Conservation (phyloP, 306 rosid species). For the Styphnolobium japonicum region DNA sequence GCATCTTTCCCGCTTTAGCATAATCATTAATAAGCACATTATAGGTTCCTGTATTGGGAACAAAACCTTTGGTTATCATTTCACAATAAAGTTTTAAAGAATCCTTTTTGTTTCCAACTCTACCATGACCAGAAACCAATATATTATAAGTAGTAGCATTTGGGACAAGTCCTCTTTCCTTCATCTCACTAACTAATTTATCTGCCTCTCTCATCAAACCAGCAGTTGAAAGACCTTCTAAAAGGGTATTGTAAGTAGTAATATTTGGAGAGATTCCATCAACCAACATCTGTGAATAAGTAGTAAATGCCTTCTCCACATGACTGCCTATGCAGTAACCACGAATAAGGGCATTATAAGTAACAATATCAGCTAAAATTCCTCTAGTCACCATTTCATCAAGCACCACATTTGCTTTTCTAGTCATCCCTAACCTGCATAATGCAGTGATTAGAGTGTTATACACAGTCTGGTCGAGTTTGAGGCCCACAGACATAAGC, state of each 20-base stretch:
- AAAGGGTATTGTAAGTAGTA: conserved; percentile 62
- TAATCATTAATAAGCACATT: conserved; percentile 81
- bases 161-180: conserved; percentile 61
- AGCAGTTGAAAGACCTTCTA: conserved; percentile 65
- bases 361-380: conserved; percentile 52
- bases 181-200: conserved; percentile 58
- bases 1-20: conserved; percentile 80
- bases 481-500: conserved; percentile 66
- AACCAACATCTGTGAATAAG: conserved; percentile 55
- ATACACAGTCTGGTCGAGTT: conserved; percentile 54
- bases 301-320: conserved; percentile 57
- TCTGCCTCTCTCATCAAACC: conserved; percentile 70
- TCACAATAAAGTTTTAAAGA: conserved; percentile 72
- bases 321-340: conserved; percentile 74
- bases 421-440: conserved; percentile 85
- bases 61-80: conserved; percentile 75
- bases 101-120: conserved; percentile 63
- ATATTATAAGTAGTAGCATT: conserved; percentile 72
- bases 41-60: conserved; percentile 72
- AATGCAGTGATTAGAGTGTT: conserved; percentile 63
- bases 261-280: conserved; percentile 71
- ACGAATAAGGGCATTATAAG: conserved; percentile 72
- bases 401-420: conserved; percentile 63
- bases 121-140: conserved; percentile 77
- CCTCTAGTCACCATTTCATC: conserved; percentile 59